Base-by-base conservation (phyloP, 1,139 yeast species). In the Saccharomyces hybrid region DNA sequence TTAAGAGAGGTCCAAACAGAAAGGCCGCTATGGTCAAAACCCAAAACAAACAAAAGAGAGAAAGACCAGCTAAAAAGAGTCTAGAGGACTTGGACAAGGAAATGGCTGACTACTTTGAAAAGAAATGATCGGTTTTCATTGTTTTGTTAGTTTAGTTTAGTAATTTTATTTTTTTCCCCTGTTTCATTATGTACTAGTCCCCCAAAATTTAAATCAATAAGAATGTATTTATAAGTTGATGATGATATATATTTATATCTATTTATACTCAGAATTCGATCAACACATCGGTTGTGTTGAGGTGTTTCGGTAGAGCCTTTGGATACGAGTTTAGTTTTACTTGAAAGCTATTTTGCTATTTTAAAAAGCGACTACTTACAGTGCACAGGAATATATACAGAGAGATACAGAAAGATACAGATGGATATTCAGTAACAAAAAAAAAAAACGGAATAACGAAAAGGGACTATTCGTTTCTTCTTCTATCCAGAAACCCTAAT, bases 41-140 rank as follows among this genome's bases (percentile, higher is more conserved):
- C 59, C 68, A 65, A 58, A 38, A 16, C 44, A 72, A 68, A 58
- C 73, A 71, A 62, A 73, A 71, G 62, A 62, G 65, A 60, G 73
- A 67, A 57, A 72, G 67, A 65, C 72, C 76, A 56, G 79, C 81
- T 62, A 84, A 85, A 80, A 88, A 88, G 76, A 82, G 93, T 51
- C 81, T 91, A 58, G 98, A 88, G 71, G 88, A 88, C 72, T 81
- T 91, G 67, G 99, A 93, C 73, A 90, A 87, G 70, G 95, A 87
- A 76, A 90, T 90, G 96, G 85, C 89, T 61, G 97, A 86, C 68
- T 87, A 87, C 74, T 86, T 86, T 62, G 74, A 73, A 58, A 70
- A 71, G 49, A 65, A 62, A 7, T 31, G 28, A 26, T 12, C 26
- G 38, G 12, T 4, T 27, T 32, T 31, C 34, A 7, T 26, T 38